phyloP scores from a whole-genome alignment of 2,329 filamentous ascomycete genomes.

The Amauroascus niger region DNA sequence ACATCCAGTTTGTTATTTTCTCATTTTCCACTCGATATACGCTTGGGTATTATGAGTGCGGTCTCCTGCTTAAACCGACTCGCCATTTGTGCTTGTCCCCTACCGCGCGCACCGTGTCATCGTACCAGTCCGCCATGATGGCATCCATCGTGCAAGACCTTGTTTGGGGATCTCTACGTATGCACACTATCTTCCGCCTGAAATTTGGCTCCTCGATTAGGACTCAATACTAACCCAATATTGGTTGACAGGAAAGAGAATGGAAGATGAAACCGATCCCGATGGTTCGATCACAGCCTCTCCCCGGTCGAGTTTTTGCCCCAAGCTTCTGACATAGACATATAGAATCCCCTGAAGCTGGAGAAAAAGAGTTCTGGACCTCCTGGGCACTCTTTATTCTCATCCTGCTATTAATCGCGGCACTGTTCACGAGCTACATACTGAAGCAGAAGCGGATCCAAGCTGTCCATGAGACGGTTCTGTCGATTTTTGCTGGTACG shows the following conservation, averaged over 20 bases:
- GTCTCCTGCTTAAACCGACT: conserved; percentile 26
- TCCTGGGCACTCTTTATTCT: conserved; percentile 98
- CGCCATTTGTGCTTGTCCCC: conserved; percentile 26
- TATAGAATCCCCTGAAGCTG: conserved; percentile 61
- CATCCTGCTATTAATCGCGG: conserved; percentile 84
- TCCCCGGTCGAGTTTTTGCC: not conserved
- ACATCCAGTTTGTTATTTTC: not conserved
- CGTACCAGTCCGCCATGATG: conserved; percentile 22
- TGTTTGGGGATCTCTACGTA: conserved; percentile 30
- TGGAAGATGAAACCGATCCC: conserved; percentile 17
- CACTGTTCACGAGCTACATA: conserved; percentile 94
- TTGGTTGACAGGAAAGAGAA: conserved; percentile 13
- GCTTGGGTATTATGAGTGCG: conserved; percentile 30
- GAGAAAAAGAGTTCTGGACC: conserved; percentile 85
- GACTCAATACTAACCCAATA: not conserved
- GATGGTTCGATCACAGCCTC: conserved; percentile 14
- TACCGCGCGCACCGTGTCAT: conserved; percentile 6
- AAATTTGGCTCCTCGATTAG: too few relatives aligned
- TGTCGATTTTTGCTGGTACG: conserved; percentile 90
- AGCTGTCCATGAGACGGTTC: conserved; percentile 92
- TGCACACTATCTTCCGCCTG: conserved; percentile 15
- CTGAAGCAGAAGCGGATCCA: conserved; percentile 95
- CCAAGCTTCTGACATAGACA: not conserved
- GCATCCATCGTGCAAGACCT: conserved; percentile 30
- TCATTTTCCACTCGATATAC: not conserved